Conservation (phyloP, 2,329 filamentous ascomycete species). For the Sclerotinia nivalis region DNA sequence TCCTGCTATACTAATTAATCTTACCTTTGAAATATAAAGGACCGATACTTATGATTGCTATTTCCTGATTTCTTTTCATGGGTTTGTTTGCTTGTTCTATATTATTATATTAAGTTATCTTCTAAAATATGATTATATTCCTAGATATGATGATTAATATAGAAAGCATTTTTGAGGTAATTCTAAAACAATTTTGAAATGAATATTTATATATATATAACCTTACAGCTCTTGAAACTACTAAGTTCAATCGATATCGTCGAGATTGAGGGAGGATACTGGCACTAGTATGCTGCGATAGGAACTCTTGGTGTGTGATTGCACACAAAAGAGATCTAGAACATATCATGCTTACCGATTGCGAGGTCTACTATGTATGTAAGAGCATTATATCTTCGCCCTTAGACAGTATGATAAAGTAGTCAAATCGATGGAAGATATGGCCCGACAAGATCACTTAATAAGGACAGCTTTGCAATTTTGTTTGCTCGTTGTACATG, state of each 20-base stretch:
- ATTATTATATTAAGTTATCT: too few species aligned
- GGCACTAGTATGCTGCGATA: too few species aligned
- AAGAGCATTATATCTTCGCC: neutral
- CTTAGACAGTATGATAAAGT: slow-evolving; percentile 2
- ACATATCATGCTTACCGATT: neutral
- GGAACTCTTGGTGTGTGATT: slow-evolving; percentile 13
- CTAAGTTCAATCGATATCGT: too few species aligned
- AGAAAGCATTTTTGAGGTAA: too few species aligned
- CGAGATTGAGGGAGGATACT: too few species aligned
- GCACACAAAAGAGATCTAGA: neutral
- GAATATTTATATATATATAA: neutral
- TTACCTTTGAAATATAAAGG: neutral
- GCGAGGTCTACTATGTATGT: neutral
- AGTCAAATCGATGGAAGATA: neutral
- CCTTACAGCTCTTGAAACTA: too few species aligned
- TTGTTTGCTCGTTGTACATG: slow-evolving; percentile 9
- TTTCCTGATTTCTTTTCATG: neutral
- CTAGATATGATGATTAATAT: too few species aligned
- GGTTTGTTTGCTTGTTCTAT: neutral
- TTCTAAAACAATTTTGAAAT: neutral
- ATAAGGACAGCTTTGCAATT: slow-evolving; percentile 5
- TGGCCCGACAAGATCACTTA: neutral
- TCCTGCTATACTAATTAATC: neutral
- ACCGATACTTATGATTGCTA: neutral
- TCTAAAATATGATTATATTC: too few species aligned